These are phyloP conservation scores for Curvularia sp. DNA, from an alignment of 2,329 filamentous ascomycete genomes.

Conservation along the genomic window DNA sequence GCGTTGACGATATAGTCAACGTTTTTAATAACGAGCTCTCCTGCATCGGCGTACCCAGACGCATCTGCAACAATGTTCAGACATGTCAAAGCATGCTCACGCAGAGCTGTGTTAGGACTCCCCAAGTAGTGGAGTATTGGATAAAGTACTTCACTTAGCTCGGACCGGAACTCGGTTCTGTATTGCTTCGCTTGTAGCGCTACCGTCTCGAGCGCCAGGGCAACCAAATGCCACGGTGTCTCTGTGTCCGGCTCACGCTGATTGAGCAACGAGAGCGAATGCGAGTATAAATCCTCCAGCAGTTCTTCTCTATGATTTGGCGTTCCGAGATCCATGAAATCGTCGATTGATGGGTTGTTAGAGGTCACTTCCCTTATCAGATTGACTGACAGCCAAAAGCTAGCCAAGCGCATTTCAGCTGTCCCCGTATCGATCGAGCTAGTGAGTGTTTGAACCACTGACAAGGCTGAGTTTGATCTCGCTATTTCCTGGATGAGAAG, in stretches of 20 bases:
- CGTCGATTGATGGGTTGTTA: constrained; percentile 64
- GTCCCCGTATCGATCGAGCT: constrained; percentile 66
- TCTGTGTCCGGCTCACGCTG: constrained; percentile 46
- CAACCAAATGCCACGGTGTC: constrained; percentile 74
- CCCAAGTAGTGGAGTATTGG: constrained; percentile 89
- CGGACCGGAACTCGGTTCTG: constrained; percentile 73
- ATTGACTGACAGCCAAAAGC: constrained; percentile 81
- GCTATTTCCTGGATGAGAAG: constrained; percentile 64
- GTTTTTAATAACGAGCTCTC: constrained; percentile 84
- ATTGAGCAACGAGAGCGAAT: constrained; percentile 68
- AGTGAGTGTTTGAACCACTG: constrained; percentile 70
- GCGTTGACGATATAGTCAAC: constrained; percentile 97
- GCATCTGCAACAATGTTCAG: constrained; percentile 79
- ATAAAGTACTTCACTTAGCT: constrained; percentile 90
- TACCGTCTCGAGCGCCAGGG: constrained; percentile 80
- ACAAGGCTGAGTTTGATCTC: constrained; percentile 51
- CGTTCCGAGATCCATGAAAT: constrained; percentile 66
- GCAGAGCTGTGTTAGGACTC: constrained; percentile 70
- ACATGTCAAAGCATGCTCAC: constrained; percentile 81
- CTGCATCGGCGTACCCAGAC: constrained; percentile 77
- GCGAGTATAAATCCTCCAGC: constrained; percentile 71
- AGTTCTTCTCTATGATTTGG: constrained; percentile 40
- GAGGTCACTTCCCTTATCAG: constrained; percentile 67
- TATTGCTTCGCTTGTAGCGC: constrained; percentile 76
- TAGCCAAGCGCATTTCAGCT: constrained; percentile 68